Conservation (phyloP, 306 rosid genomes). For the Prunus padus region DNA sequence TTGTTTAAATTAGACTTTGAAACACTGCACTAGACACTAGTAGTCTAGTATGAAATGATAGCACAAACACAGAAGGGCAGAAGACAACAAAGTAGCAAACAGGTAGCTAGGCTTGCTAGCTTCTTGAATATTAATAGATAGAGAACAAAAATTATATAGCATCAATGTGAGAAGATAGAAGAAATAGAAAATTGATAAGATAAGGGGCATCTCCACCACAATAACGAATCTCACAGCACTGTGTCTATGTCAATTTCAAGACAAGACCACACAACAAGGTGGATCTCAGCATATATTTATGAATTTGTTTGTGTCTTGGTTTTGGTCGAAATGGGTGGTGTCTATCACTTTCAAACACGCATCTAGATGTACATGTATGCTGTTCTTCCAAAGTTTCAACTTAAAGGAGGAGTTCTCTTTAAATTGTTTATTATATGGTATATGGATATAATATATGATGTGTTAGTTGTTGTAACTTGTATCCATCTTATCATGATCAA, state of each 20-base stretch:
- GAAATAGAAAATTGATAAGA: not conserved
- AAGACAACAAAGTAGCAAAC: not conserved
- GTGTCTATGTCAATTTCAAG: not conserved
- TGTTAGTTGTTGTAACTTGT: no score
- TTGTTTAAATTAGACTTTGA: no score
- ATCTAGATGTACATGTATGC: constrained; percentile 20
- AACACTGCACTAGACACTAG: no score
- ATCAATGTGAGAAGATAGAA: not conserved
- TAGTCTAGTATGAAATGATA: no score
- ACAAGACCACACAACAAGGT: constrained; percentile 23
- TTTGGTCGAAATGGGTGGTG: not conserved
- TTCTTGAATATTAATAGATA: not conserved
- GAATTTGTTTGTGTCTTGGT: not conserved
- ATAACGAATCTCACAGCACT: constrained; percentile 20
- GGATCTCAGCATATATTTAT: not conserved
- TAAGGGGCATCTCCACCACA: not conserved
- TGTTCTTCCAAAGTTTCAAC: constrained; percentile 20
- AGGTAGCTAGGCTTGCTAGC: not conserved
- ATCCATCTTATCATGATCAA: not conserved
- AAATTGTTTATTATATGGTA: no score
- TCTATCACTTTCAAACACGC: constrained; percentile 27
- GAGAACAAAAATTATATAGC: not conserved
- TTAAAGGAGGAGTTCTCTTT: not conserved
- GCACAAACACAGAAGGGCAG: no score
- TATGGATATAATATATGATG: no score